Percentiles rank a stretch among this genome's conserved stretches.
Evolutionary conservation across 2,329 filamentous ascomycete species (phyloP).

Genomic region (Talaromyces sp.): DNA sequence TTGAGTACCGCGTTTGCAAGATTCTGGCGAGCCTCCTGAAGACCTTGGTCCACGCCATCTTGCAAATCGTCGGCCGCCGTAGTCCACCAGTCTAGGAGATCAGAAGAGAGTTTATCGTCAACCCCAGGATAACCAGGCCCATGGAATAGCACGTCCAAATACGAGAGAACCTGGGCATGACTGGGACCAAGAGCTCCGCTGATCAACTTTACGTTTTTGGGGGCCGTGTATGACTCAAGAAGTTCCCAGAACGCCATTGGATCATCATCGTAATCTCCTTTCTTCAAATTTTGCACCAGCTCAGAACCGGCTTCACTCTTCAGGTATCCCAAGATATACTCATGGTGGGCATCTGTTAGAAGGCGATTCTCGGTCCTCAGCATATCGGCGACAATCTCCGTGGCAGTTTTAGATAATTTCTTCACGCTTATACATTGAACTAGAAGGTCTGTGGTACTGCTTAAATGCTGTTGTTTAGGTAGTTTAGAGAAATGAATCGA

Average conservation of each 20-base stretch:
- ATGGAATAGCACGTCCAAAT: conserved; percentile 35
- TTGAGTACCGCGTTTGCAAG: conserved; percentile 36
- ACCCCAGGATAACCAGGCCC: conserved; percentile 36
- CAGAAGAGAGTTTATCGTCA: conserved; percentile 32
- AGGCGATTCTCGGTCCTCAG: conserved; percentile 23
- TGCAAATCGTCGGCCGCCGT: conserved; percentile 34
- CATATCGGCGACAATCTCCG: conserved; percentile 30
- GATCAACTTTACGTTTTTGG: conserved; percentile 26
- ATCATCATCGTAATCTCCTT: conserved; percentile 32
- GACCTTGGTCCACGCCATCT: conserved; percentile 22
- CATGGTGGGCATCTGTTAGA: conserved; percentile 21
- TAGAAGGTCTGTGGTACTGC: conserved; percentile 18
- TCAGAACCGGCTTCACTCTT: conserved; percentile 27
- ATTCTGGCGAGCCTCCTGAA: conserved; percentile 30
- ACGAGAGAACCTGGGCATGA: conserved; percentile 27
- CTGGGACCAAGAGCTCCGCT: conserved; percentile 24
- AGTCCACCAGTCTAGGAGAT: conserved; percentile 39
- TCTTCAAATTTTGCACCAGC: conserved; percentile 26
- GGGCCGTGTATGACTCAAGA: conserved; percentile 30
- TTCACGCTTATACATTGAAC: conserved; percentile 21
- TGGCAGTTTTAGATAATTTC: conserved; percentile 24
- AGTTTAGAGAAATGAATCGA: conserved; percentile 18
- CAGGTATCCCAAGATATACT: conserved; percentile 27
- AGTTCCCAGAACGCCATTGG: conserved; percentile 37
- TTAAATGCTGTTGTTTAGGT: conserved; percentile 15